phyloP scores from a whole-genome alignment of 345 rosid species.

The Toxicodendron radicans region DNA sequence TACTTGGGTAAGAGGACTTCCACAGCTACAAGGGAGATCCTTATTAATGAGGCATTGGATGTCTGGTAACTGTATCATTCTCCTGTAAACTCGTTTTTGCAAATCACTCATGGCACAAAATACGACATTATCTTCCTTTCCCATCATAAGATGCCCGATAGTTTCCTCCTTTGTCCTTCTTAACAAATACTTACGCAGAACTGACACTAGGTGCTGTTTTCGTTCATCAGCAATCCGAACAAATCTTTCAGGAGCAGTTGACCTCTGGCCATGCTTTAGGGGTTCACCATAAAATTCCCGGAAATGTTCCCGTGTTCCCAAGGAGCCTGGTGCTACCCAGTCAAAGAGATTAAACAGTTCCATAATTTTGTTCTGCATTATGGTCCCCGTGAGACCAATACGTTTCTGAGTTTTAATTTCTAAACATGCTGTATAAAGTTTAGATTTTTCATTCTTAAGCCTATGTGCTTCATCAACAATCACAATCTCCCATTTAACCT shows the following conservation, averaged over 20 bases:
- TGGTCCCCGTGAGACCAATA: conserved; percentile 87
- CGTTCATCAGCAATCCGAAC: conserved; percentile 74
- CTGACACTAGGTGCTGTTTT: conserved; percentile 66
- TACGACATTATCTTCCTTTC: conserved; percentile 95
- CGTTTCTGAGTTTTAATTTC: conserved; percentile 61
- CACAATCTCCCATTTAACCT: conserved; percentile 79
- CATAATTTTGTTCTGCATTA: conserved; percentile 91
- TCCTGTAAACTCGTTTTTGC: conserved; percentile 73
- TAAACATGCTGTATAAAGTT: conserved; percentile 73
- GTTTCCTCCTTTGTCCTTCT: conserved; percentile 98
- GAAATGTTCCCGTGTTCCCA: conserved; percentile 91
- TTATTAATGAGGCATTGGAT: conserved; percentile 87
- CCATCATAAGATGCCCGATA: conserved; percentile 95
- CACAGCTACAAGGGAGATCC: conserved; percentile 81
- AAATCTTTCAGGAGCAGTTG: conserved; percentile 77
- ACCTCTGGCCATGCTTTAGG: conserved; percentile 86
- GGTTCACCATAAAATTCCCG: conserved; percentile 87
- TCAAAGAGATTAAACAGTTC: conserved; percentile 88
- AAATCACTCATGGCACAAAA: conserved; percentile 93
- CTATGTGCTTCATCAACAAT: conserved; percentile 94
- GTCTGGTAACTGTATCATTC: conserved; percentile 87
- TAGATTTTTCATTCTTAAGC: conserved; percentile 89
- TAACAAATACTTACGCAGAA: conserved; percentile 77
- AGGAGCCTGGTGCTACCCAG: conserved; percentile 84
- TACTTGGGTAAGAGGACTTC: conserved; percentile 85